Evolutionary conservation across 495 filamentous ascomycete genomes (phyloP).

Genomic region (Talaromyces stipitatus): DNA sequence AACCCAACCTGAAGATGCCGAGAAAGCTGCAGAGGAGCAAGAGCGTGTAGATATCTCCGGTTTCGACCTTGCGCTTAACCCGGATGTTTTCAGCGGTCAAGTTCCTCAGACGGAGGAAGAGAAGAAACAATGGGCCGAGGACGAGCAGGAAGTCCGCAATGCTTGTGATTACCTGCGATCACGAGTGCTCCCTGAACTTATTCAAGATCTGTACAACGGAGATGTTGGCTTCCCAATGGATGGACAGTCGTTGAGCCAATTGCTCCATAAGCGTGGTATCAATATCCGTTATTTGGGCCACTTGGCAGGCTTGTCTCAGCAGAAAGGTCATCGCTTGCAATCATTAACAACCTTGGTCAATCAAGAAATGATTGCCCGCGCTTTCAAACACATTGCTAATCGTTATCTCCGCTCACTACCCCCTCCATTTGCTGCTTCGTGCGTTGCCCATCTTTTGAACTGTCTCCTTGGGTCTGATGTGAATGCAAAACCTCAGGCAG

Average conservation of each 20-base stretch:
- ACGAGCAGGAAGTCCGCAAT: conserved; percentile 82
- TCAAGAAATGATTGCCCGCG: conserved; percentile 89
- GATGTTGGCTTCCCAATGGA: conserved; percentile 99
- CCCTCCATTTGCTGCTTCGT: conserved; percentile 63
- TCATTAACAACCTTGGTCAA: conserved; percentile 68
- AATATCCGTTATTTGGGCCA: conserved; percentile 93
- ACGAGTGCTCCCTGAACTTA: conserved; percentile 63
- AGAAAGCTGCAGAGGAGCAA: conserved; percentile 38
- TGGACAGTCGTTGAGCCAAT: conserved; percentile 75
- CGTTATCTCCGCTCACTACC: conserved; percentile 75
- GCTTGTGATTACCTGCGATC: conserved; percentile 72
- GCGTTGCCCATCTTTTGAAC: conserved; percentile 85
- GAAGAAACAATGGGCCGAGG: conserved; percentile 72
- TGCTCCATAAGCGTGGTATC: conserved; percentile 95
- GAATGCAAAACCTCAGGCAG: conserved; percentile 67
- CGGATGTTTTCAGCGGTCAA: conserved; percentile 92
- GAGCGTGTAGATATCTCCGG: conserved; percentile 72
- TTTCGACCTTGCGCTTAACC: conserved; percentile 86
- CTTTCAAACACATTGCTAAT: conserved; percentile 87
- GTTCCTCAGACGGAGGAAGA: conserved; percentile 83
- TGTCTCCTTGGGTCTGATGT: conserved; percentile 76
- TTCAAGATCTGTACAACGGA: conserved; percentile 80
- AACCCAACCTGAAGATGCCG: conserved; percentile 31
- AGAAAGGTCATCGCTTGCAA: conserved; percentile 61
- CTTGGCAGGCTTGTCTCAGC: conserved; percentile 59